Evolutionary conservation across 805 yeast species (phyloP).

Genomic region (Brettanomyces anomalus): DNA sequence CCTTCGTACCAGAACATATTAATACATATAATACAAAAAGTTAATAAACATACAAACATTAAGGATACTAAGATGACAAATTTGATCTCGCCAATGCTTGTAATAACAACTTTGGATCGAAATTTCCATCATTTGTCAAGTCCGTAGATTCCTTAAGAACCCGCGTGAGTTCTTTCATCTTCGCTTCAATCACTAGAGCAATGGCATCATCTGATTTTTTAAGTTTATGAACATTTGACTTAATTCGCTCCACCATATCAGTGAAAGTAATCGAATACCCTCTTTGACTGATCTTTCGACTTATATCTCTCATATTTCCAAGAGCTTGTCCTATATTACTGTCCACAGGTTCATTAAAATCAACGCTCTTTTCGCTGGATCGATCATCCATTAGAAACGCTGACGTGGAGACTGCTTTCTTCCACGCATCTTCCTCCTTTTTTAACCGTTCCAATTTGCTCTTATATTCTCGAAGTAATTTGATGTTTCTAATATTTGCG

Average conservation of each 20-base stretch:
- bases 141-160: conserved; percentile 14
- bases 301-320: neutral
- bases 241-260: conserved; percentile 29
- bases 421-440: conserved; percentile 28
- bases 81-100: neutral
- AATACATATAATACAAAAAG: neutral
- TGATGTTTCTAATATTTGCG: conserved; percentile 43
- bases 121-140: neutral
- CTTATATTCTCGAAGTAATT: conserved; percentile 38
- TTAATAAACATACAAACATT: neutral
- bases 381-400: neutral
- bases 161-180: conserved; percentile 14
- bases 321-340: no score
- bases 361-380: no score
- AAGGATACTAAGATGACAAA: neutral
- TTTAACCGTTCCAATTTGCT: conserved; percentile 34
- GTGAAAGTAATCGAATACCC: conserved; percentile 7
- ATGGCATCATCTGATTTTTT: conserved; percentile 17
- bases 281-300: neutral
- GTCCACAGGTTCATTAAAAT: no score
- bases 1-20: conserved; percentile 9
- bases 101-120: neutral
- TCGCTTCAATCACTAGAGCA: conserved; percentile 12
- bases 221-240: conserved; percentile 20
- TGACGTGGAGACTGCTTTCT: neutral